A percentile compares a stretch with the other conserved stretches of the same genome.
Conservation (phyloP, 1,284 basidiomycete genomes). For the Microbotryum scabiosae region DNA sequence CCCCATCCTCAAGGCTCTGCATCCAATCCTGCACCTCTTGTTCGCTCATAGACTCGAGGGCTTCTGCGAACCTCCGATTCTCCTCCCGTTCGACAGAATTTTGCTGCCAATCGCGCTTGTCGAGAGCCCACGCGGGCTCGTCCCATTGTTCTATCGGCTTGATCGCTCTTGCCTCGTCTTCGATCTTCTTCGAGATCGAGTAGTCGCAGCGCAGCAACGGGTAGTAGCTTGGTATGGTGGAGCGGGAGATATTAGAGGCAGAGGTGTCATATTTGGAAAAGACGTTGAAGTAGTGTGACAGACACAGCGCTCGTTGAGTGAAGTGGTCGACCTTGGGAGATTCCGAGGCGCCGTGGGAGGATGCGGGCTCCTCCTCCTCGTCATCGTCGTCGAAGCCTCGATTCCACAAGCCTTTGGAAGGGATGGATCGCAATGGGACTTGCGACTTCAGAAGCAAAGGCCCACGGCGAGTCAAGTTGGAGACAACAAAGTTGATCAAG, state of each 20-base stretch:
- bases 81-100: not conserved
- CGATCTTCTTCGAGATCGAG: slow-evolving; percentile 19
- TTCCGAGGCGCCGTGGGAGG: not conserved
- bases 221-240: not conserved
- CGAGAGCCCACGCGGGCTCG: not conserved
- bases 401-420: slow-evolving; percentile 26
- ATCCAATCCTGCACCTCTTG: too few species aligned
- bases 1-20: too few species aligned
- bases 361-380: not conserved
- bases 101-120: not conserved
- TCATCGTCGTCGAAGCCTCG: slow-evolving; percentile 8
- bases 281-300: slow-evolving; percentile 16
- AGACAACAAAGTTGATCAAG: slow-evolving; percentile 32
- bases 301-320: slow-evolving; percentile 17
- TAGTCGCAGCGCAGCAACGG: slow-evolving; percentile 18
- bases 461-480: slow-evolving; percentile 22
- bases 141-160: slow-evolving; percentile 22
- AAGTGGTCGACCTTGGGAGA: slow-evolving; percentile 12
- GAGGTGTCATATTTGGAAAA: slow-evolving; percentile 13
- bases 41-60: slow-evolving; percentile 1
- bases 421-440: slow-evolving; percentile 18
- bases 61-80: slow-evolving; percentile 4
- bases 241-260: not conserved
- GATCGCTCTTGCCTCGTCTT: slow-evolving; percentile 25
- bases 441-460: slow-evolving; percentile 29